Base-by-base conservation (phyloP, 768 basidiomycete species). In the Russula dissimulans region DNA sequence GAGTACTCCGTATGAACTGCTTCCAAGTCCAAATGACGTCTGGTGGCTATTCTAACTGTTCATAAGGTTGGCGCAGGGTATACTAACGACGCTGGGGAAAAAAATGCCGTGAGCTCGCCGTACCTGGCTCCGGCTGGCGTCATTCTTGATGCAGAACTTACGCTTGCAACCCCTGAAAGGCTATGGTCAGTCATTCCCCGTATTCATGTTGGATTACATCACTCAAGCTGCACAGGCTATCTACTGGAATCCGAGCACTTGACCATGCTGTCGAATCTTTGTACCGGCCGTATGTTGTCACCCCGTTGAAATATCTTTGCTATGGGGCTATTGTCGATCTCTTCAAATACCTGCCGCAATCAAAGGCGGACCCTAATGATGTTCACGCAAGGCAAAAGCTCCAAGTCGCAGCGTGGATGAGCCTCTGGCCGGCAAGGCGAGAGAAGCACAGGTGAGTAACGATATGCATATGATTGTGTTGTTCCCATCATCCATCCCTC, bases 391-490 rank as follows among this genome's bases (percentile, higher is more conserved):
- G 89, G 15, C 86, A 89, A 66, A 84, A 79, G 68, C 75, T 89
- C 14, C 81, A 88, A 69, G 57, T 90, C 44, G 89, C 87, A 2
- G 80, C 86, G 1, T 90, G 87, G 89, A 87, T 88, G 85, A 87
- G 85, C 63, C 65, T 87, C 11, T 89, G 85, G 86, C 87, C 87
- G 0, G 71, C 77, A 45, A 82, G 79, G 66, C 59, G 76, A 9
- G 81, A 83, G 66, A 77, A 74, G 65, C 82, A 83, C 66, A 76
- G 77, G 85, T 82, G 31, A 47, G 61, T 36, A 39, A 29, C 11
- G 11, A 22, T 18, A 50, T 34, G 49, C 29, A 43, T 15, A 39
- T 14, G 42, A n/a, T 39, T 50, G 59, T 34, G 60, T 29, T 38
- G 18, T 36, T 46, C 46, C 10, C 38, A 15, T 5, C 5, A 31